These are phyloP conservation scores for Neurospora tetraspora DNA, from an alignment of 495 filamentous ascomycete genomes.

Conservation along the genomic window DNA sequence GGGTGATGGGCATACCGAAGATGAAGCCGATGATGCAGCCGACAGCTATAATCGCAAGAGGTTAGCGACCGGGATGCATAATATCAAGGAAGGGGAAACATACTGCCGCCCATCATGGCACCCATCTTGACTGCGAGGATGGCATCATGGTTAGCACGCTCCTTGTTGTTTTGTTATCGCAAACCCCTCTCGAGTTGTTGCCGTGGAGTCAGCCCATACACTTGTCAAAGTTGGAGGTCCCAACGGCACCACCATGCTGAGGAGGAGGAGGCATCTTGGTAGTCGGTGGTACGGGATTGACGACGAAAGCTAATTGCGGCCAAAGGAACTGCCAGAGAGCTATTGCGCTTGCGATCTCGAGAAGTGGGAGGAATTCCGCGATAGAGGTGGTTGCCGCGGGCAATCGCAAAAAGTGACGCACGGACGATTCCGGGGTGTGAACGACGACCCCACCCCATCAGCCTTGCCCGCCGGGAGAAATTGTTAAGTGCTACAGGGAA, in stretches of 20 bases:
- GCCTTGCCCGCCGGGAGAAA: background rate
- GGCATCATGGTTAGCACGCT: conserved; percentile 15
- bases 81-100: conserved; percentile 21
- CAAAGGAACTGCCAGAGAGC: background rate
- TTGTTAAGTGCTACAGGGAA: background rate
- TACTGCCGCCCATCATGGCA: conserved; percentile 95
- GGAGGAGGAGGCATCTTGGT: conserved; percentile 39
- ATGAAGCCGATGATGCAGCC: conserved; percentile 96
- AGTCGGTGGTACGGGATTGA: conserved; percentile 1
- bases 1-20: conserved; percentile 51
- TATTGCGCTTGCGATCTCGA: background rate
- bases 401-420: conserved; percentile 10
- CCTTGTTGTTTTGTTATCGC: conserved; percentile 16
- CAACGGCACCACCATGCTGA: conserved; percentile 33
- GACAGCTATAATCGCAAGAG: conserved; percentile 53
- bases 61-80: conserved; percentile 1
- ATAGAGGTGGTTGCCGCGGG: conserved; percentile 8
- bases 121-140: conserved; percentile 80
- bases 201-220: conserved; percentile 41
- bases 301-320: background rate
- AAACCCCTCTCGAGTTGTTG: background rate
- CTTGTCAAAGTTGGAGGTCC: conserved; percentile 85
- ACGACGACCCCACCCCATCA: background rate
- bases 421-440: conserved; percentile 1
- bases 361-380: conserved; percentile 2